Base-by-base conservation (phyloP, 208 protist species). In the Vickermania ingenoplastis region DNA sequence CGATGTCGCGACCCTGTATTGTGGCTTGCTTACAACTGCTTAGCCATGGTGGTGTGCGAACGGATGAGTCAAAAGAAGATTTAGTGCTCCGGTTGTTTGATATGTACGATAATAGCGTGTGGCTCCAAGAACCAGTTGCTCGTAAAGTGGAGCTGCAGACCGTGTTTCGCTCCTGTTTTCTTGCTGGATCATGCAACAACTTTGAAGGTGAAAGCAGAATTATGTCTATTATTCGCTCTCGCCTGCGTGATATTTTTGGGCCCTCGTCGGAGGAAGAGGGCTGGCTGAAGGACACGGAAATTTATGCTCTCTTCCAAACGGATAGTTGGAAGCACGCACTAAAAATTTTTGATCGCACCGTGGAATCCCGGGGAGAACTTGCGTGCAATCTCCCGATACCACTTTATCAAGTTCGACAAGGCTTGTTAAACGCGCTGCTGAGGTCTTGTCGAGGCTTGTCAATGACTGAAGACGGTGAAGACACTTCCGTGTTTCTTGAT, bases 11-110 rank as follows among this genome's bases (percentile, higher is more conserved):
- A 21, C 71, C 73, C 3, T 82, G 75, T 53, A 65, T 69, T 1
- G 70, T 94, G 13, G 83, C 79, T 24, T 81, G 76, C 54, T 58
- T 94, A 54, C 86, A 94, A 49, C 75, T 94, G 0, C 70, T 94
- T 30, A 63, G 73, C 26, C 72, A 60, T 29, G 50, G 51, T 5
- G 57, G 67, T 14, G 75, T 91, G 17, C 54, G 28, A 21, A 65
- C 60, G n/a, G 45, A 61, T 24, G 31, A 48, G 48, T 23, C 22
- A 11, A 83, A 83, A 57, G 62, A 31, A 45, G 53, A 57, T 14
- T 52, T 89, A 2, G 81, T 74, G 0, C 27, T 59, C 45, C 31
- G 26, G 31, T 57, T 86, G 5, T 62, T 82, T 30, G 25, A 58
- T 11, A 48, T 67, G 24, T 89, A 86, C 52, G 83, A 94, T 62